Evolutionary conservation across 1,284 basidiomycete species (phyloP).

Genomic region (Tranzscheliella williamsii): DNA sequence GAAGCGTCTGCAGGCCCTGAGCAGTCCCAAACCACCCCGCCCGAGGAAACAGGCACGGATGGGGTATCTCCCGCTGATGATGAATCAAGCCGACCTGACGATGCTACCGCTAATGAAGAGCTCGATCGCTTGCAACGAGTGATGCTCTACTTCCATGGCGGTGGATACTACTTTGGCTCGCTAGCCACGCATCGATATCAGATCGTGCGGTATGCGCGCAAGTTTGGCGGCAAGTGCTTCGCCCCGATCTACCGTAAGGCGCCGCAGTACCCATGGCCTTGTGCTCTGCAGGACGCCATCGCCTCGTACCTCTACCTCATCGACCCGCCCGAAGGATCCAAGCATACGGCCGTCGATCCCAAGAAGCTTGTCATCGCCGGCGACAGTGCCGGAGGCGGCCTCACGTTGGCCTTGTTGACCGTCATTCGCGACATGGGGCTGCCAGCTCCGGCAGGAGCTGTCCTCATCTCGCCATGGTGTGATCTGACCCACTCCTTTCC

Average conservation of each 20-base stretch:
- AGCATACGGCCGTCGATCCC: slow-evolving; percentile 73
- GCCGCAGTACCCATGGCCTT: slow-evolving; percentile 76
- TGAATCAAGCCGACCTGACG: not conserved
- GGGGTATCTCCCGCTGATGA: not conserved
- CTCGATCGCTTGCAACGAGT: slow-evolving; percentile 51
- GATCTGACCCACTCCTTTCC: slow-evolving; percentile 94
- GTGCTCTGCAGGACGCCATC: slow-evolving; percentile 82
- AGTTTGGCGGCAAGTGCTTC: slow-evolving; percentile 62
- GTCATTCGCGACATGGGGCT: slow-evolving; percentile 84
- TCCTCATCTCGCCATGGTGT: slow-evolving; percentile 69
- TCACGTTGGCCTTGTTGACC: slow-evolving; percentile 81
- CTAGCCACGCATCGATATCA: slow-evolving; percentile 65
- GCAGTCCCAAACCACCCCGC: not conserved
- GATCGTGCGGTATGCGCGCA: slow-evolving; percentile 62
- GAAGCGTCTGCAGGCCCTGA: not conserved
- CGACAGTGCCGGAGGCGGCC: slow-evolving; percentile 90
- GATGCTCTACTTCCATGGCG: slow-evolving; percentile 58
- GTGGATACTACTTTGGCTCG: slow-evolving; percentile 65
- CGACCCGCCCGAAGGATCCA: slow-evolving; percentile 72
- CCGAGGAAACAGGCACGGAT: not conserved
- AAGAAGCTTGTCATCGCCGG: slow-evolving; percentile 79
- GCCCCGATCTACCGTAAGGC: slow-evolving; percentile 61
- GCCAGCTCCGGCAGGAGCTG: slow-evolving; percentile 71
- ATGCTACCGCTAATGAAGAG: slow-evolving; percentile 35
- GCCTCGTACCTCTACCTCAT: slow-evolving; percentile 78